These are phyloP conservation scores for Akanthomyces lecanii DNA, from an alignment of 2,329 filamentous ascomycete genomes.

Conservation along the genomic window DNA sequence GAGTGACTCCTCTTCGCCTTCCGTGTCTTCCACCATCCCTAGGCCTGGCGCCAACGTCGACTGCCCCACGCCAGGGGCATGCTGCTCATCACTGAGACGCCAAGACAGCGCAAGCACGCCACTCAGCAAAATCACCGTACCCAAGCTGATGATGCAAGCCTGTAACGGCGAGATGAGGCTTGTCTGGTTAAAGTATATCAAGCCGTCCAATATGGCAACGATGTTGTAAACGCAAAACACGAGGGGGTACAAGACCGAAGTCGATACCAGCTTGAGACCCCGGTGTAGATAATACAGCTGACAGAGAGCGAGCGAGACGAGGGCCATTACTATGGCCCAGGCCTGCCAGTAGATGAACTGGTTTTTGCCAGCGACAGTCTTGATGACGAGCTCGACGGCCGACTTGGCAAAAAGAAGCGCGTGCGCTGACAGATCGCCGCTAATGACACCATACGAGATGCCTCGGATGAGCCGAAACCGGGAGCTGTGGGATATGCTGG, in stretches of 20 bases:
- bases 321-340: slow-evolving; percentile 81
- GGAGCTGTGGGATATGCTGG: slow-evolving; percentile 53
- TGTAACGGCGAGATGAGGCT: slow-evolving; percentile 71
- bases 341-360: slow-evolving; percentile 95
- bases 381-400: slow-evolving; percentile 87
- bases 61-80: slow-evolving; percentile 54
- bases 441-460: slow-evolving; percentile 82
- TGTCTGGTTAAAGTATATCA: slow-evolving; percentile 94
- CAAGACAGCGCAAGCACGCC: slow-evolving; percentile 91
- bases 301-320: slow-evolving; percentile 76
- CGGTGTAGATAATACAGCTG: slow-evolving; percentile 95
- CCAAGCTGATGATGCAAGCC: slow-evolving; percentile 77
- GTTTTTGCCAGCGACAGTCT: slow-evolving; percentile 79
- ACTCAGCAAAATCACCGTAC: slow-evolving; percentile 77
- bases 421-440: slow-evolving; percentile 90
- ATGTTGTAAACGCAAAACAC: slow-evolving; percentile 99
- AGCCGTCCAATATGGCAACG: slow-evolving; percentile 90
- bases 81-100: slow-evolving; percentile 78
- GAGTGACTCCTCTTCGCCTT: slow-evolving; percentile 56
- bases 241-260: slow-evolving; percentile 90
- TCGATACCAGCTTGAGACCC: slow-evolving; percentile 90
- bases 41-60: slow-evolving; percentile 77
- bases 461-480: slow-evolving; percentile 74
- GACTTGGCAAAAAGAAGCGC: slow-evolving; percentile 92
- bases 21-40: slow-evolving; percentile 69